Base-by-base conservation (phyloP, 2,329 filamentous ascomycete genomes). In the Botrytis porri region DNA sequence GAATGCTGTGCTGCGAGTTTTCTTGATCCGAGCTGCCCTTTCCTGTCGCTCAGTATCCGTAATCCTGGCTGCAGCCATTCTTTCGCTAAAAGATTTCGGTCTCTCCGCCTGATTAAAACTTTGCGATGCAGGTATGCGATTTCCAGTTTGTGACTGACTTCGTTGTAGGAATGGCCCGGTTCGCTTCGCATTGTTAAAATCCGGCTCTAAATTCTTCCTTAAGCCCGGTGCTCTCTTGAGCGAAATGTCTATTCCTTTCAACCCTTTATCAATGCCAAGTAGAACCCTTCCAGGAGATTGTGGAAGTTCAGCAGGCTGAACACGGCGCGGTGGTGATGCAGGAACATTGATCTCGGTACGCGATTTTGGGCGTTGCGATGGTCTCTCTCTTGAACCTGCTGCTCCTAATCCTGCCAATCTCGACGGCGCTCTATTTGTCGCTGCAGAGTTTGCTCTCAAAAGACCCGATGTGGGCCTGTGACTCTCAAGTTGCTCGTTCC, bases 251-350 rank as follows among this genome's bases (percentile, higher is more conserved):
- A 89, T 89, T 2, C 91, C 94, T 77, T 87, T 92, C 51, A 95
- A 84, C 1, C 94, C 94, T 81, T 97, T 97, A 82, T 97, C 95
- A 75, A 98, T 97, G 8, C 96, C 95, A 25, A 98, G 82, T 29
- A 94, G 83, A 22, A 96, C 88, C 74, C 95, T 87, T 70, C 92
- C 92, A 1, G 96, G 95, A 1, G 95, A 98, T 39, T 87, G 89
- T 51, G 89, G 90, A 22, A 88, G 84, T 25, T 84, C 79, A 2
- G 85, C 80, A 22, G 84, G 82, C 81, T 86, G 82, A 77, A 85
- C 77, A 84, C 89, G 81, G 83, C 86, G 91, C 7, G 95, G 92
- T 0, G 94, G 88, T 14, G 89, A 91, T 4, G 88, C 89, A 2
- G 94, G 94, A 22, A 98, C 92, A 81, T 97, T 89, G 1, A 97